These are phyloP conservation scores for Acrocalymma vagum DNA, from an alignment of 2,329 filamentous ascomycete genomes.

Conservation along the genomic window DNA sequence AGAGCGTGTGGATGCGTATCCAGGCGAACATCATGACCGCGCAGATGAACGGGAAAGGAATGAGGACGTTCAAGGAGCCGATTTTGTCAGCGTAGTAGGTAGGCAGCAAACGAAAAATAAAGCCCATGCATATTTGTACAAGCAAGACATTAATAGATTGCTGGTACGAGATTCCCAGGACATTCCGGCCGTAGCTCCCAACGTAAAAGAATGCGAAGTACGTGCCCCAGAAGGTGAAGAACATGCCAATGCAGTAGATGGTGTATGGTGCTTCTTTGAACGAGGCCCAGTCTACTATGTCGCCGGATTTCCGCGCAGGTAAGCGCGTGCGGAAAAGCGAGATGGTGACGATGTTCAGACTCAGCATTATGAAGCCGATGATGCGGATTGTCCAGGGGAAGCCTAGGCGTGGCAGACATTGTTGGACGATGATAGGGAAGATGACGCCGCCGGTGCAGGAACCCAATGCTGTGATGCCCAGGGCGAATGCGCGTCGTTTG, in stretches of 20 bases:
- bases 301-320: constrained; percentile 51
- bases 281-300: constrained; percentile 51
- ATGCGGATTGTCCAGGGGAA: constrained; percentile 71
- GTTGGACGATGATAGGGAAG: constrained; percentile 42
- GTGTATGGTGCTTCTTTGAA: constrained; percentile 52
- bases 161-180: constrained; percentile 57
- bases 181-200: constrained; percentile 51
- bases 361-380: constrained; percentile 67
- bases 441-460: constrained; percentile 40
- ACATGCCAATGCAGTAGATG: constrained; percentile 46
- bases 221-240: constrained; percentile 48
- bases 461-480: constrained; percentile 37
- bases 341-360: constrained; percentile 40
- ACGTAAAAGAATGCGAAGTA: constrained; percentile 58
- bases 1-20: constrained; percentile 36
- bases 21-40: constrained; percentile 53
- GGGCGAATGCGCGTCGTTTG: constrained; percentile 36
- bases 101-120: constrained; percentile 58
- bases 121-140: constrained; percentile 59
- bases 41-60: constrained; percentile 55
- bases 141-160: constrained; percentile 65
- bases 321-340: constrained; percentile 47
- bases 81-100: constrained; percentile 49
- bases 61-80: constrained; percentile 59
- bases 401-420: constrained; percentile 38